These are phyloP conservation scores for Penicillium paneum DNA, from an alignment of 2,329 filamentous ascomycete species.

Conservation along the genomic window DNA sequence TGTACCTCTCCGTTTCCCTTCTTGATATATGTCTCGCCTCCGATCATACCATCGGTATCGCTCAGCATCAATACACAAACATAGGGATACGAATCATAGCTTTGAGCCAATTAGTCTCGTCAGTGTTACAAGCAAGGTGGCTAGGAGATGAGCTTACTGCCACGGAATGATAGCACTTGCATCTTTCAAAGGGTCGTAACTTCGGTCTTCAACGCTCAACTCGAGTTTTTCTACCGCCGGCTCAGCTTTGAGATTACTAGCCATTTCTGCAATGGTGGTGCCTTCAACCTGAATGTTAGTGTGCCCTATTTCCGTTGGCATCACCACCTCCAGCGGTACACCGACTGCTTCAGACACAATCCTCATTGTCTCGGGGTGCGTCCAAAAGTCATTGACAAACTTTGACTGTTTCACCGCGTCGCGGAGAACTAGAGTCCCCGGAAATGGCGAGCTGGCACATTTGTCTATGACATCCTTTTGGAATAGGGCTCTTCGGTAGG, in stretches of 20 bases:
- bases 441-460: conserved; percentile 15
- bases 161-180: conserved; percentile 20
- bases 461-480: conserved; percentile 10
- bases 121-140: not conserved
- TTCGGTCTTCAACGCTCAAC: conserved; percentile 10
- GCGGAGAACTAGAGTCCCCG: conserved; percentile 22
- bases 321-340: conserved; percentile 21
- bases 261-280: conserved; percentile 14
- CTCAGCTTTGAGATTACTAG: conserved; percentile 14
- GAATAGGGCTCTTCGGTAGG: conserved; percentile 14
- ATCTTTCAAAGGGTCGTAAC: conserved; percentile 20
- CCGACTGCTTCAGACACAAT: conserved; percentile 23
- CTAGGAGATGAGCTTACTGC: conserved; percentile 17
- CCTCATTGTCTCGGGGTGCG: conserved; percentile 21
- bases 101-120: not conserved
- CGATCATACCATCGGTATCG: conserved; percentile 27
- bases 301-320: conserved; percentile 27
- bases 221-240: conserved; percentile 15
- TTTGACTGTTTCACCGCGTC: conserved; percentile 20
- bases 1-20: conserved; percentile 19
- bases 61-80: conserved; percentile 34
- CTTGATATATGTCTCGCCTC: conserved; percentile 29
- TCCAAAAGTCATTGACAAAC: conserved; percentile 27
- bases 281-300: conserved; percentile 26
- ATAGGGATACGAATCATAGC: conserved; percentile 22